Evolutionary conservation across 116 monocot species (phyloP).

Genomic region (Thalassia testudinum): DNA sequence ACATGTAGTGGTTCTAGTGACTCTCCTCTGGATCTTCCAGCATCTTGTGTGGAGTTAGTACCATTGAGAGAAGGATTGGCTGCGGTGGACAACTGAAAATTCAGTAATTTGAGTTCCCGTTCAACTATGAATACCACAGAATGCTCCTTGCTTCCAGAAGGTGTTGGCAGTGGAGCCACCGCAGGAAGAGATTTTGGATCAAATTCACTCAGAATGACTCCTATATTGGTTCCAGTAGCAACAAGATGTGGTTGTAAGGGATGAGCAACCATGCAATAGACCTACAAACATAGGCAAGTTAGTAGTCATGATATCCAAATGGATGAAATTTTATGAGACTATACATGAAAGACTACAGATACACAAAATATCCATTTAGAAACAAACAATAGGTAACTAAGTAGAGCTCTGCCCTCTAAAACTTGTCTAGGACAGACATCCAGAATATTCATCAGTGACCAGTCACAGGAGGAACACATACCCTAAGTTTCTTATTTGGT

Average conservation of each 20-base stretch:
- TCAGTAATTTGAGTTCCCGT: constrained; percentile 92
- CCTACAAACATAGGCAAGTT: constrained; percentile 19
- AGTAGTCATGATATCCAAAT: no score
- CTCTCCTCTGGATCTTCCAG: constrained; percentile 54
- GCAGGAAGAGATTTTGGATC: constrained; percentile 93
- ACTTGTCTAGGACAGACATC: no score
- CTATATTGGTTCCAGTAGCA: constrained; percentile 96
- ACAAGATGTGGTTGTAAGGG: constrained; percentile 98
- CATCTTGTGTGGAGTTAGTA: constrained; percentile 35
- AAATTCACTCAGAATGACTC: constrained; percentile 95
- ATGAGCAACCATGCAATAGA: constrained; percentile 99
- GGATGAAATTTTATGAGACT: no score
- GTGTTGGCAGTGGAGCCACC: constrained; percentile 70
- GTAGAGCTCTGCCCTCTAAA: no score
- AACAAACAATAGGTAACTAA: no score
- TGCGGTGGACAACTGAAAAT: constrained; percentile 90
- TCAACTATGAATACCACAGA: constrained; percentile 94
- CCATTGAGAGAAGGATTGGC: constrained; percentile 59
- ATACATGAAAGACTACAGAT: no score
- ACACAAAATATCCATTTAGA: no score
- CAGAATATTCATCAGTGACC: no score
- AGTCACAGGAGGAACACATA: constrained; percentile 24
- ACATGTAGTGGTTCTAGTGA: constrained; percentile 56
- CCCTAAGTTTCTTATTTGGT: constrained; percentile 91
- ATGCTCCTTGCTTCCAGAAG: constrained; percentile 74